Percentiles rank a stretch among this genome's conserved stretches.
Evolutionary conservation across 148 eudicot species (phyloP).

Genomic region (Chenopodium formosanum): DNA sequence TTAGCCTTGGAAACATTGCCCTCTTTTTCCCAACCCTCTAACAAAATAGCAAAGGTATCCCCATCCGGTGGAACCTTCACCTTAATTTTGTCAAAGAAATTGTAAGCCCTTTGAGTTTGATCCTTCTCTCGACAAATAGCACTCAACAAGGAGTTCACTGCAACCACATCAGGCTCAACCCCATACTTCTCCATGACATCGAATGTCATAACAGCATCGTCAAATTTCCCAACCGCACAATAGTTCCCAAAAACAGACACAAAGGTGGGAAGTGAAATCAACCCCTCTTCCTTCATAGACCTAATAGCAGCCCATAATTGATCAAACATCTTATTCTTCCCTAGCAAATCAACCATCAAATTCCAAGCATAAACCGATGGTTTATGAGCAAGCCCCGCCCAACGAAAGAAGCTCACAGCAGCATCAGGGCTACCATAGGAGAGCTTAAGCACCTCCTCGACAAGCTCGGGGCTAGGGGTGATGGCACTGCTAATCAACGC

Average conservation of each 20-base stretch:
- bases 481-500: slow-evolving; percentile 45
- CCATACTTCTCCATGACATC: slow-evolving; percentile 86
- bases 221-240: slow-evolving; percentile 49
- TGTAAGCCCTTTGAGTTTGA: slow-evolving; percentile 46
- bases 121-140: slow-evolving; percentile 58
- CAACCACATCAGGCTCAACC: slow-evolving; percentile 56
- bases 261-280: slow-evolving; percentile 52
- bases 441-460: slow-evolving; percentile 68
- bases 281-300: slow-evolving; percentile 67
- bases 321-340: slow-evolving; percentile 71
- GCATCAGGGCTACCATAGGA: slow-evolving; percentile 55
- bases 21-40: slow-evolving; percentile 82
- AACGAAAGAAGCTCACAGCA: slow-evolving; percentile 66
- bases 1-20: slow-evolving; percentile 66
- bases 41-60: slow-evolving; percentile 68
- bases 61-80: slow-evolving; percentile 56
- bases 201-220: slow-evolving; percentile 76
- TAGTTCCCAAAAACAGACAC: slow-evolving; percentile 70
- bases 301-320: slow-evolving; percentile 89
- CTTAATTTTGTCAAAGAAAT: slow-evolving; percentile 65
- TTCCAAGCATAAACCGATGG: slow-evolving; percentile 64
- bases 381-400: slow-evolving; percentile 54
- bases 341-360: slow-evolving; percentile 84
- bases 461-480: slow-evolving; percentile 50
- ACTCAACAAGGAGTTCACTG: slow-evolving; percentile 70